phyloP scores from a whole-genome alignment of 2,329 filamentous ascomycete genomes.

The Aspergillus carbonarius region DNA sequence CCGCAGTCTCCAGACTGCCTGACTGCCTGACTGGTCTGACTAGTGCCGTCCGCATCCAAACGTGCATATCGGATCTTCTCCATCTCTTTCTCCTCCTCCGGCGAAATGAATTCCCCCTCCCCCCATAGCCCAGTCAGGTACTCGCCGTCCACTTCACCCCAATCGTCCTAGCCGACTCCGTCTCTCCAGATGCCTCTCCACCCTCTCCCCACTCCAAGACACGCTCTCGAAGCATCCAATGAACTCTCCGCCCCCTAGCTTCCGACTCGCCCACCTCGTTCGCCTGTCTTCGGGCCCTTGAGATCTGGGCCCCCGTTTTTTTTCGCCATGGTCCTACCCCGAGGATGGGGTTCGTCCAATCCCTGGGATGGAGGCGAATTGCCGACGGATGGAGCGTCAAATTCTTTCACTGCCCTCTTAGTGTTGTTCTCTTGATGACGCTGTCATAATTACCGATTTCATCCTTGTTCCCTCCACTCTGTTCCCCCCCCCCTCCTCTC shows the following conservation, averaged over 20 bases:
- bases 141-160: neutral
- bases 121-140: neutral
- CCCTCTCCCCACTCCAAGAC: conserved; percentile 25
- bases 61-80: neutral
- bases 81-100: neutral
- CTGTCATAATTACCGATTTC: conserved; percentile 15
- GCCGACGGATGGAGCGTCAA: conserved; percentile 11
- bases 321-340: conserved; percentile 21
- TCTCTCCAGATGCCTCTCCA: conserved; percentile 1
- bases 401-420: conserved; percentile 11
- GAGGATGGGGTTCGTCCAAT: conserved; percentile 18
- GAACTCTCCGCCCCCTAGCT: conserved; percentile 24
- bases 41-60: too few species aligned
- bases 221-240: conserved; percentile 24
- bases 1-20: neutral
- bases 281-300: conserved; percentile 13
- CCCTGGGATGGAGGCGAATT: conserved; percentile 17
- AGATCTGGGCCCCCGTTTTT: conserved; percentile 35
- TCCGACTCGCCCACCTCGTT: conserved; percentile 23
- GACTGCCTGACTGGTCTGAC: neutral
- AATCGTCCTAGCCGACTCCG: neutral
- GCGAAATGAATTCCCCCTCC: neutral
- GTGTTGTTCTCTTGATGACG: conserved; percentile 16
- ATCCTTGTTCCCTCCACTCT: conserved; percentile 10
- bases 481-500: neutral